Conservation (phyloP, 1,284 basidiomycete genomes). For the Ustilago vetiveriae region DNA sequence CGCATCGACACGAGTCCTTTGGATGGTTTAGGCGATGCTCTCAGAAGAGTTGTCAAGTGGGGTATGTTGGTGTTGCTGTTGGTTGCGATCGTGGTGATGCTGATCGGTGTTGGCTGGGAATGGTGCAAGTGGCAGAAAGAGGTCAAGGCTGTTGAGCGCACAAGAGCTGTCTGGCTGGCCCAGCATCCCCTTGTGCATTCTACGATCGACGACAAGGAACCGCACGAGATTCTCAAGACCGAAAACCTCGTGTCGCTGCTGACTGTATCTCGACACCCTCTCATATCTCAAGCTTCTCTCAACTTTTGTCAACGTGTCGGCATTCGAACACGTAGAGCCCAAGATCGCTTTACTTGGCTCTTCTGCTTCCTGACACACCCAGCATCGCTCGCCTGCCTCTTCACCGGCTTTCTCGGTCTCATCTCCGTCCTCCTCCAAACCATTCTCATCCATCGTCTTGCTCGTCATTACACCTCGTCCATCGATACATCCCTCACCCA, state of each 20-base stretch:
- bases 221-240: conserved; percentile 13
- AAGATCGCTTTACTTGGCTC: conserved; percentile 75
- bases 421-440: conserved; percentile 87
- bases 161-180: conserved; percentile 36
- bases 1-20: conserved; percentile 44
- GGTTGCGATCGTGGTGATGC: conserved; percentile 28
- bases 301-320: conserved; percentile 23
- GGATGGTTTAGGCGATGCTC: conserved; percentile 42
- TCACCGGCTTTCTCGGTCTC: conserved; percentile 89
- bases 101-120: conserved; percentile 28
- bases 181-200: background rate
- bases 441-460: conserved; percentile 68
- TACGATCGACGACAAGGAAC: background rate
- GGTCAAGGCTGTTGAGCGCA: conserved; percentile 31
- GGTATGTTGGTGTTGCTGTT: conserved; percentile 32
- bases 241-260: conserved; percentile 39
- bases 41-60: conserved; percentile 24
- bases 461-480: conserved; percentile 19
- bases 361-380: conserved; percentile 88
- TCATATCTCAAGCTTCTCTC: conserved; percentile 37
- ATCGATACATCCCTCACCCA: conserved; percentile 72
- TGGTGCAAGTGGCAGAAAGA: conserved; percentile 52
- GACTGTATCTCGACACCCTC: conserved; percentile 48
- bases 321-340: conserved; percentile 16
- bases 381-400: conserved; percentile 85